Percentiles rank a stretch among this genome's conserved stretches.
phyloP scores from a whole-genome alignment of 352 stramenopile species.

The Phytophthora sp. region DNA sequence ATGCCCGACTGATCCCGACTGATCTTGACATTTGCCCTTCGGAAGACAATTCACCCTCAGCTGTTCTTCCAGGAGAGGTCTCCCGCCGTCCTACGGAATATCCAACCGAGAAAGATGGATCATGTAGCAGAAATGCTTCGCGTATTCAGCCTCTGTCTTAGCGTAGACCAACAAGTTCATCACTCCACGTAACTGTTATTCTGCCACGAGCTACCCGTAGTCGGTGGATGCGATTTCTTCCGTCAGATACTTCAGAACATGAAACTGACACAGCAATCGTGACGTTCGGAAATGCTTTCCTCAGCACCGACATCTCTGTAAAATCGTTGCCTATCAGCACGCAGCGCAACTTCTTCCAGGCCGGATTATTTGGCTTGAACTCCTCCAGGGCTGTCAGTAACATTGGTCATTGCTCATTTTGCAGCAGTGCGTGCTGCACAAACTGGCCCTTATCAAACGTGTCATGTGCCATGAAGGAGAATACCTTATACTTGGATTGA shows the following conservation, averaged over 20 bases:
- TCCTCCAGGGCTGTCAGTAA: conserved; percentile 18
- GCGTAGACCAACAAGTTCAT: conserved; percentile 7
- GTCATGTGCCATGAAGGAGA: no score
- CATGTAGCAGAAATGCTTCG: conserved; percentile 1
- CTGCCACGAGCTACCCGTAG: conserved; percentile 8
- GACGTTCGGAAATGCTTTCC: conserved; percentile 14
- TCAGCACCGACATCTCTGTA: conserved; percentile 29
- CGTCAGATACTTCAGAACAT: conserved; percentile 31
- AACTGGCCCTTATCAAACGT: no score
- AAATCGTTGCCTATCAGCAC: conserved; percentile 39
- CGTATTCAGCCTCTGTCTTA: conserved; percentile 2
- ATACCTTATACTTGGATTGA: no score
- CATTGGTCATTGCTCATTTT: no score
- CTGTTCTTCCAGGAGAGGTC: no score
- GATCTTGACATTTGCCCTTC: no score
- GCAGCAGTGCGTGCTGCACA: no score
- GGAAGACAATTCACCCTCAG: no score
- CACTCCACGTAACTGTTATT: not conserved
- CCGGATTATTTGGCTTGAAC: conserved; percentile 31
- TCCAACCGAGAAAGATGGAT: conserved; percentile 1
- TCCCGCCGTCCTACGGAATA: conserved; percentile 1
- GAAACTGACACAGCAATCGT: conserved; percentile 42
- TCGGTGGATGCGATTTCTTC: no score
- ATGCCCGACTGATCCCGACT: not conserved
- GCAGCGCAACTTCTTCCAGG: conserved; percentile 15